phyloP scores from a whole-genome alignment of 192 early-diverging fungal species.

The Geosiphon pyriformis region DNA sequence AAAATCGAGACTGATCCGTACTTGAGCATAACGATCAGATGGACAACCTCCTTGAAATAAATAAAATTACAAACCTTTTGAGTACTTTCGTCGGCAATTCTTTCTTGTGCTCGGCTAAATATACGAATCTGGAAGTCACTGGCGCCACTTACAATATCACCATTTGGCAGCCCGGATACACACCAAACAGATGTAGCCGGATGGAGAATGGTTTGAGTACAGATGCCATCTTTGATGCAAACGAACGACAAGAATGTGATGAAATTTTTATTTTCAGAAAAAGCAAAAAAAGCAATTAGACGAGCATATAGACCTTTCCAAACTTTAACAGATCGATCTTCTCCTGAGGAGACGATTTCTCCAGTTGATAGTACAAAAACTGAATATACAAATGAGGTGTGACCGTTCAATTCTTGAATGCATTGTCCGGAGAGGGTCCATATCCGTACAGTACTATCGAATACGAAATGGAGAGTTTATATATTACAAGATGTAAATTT shows the following conservation, averaged over 20 bases:
- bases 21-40: too few relatives aligned
- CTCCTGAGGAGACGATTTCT: slow-evolving; percentile 84
- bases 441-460: slow-evolving; percentile 66
- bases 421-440: slow-evolving; percentile 74
- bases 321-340: slow-evolving; percentile 83
- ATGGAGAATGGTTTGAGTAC: slow-evolving; percentile 76
- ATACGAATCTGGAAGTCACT: slow-evolving; percentile 79
- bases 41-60: too few relatives aligned
- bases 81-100: slow-evolving; percentile 49
- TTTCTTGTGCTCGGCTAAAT: slow-evolving; percentile 63
- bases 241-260: not conserved
- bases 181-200: slow-evolving; percentile 93
- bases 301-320: slow-evolving; percentile 60
- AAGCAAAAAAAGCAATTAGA: not conserved
- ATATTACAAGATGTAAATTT: not conserved
- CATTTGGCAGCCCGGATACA: slow-evolving; percentile 69
- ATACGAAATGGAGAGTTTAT: not conserved
- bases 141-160: slow-evolving; percentile 76
- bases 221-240: slow-evolving; percentile 49
- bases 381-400: slow-evolving; percentile 92
- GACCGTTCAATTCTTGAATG: slow-evolving; percentile 70
- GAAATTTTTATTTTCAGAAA: not conserved
- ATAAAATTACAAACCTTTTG: slow-evolving; percentile 34
- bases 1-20: too few relatives aligned
- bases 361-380: slow-evolving; percentile 64